A percentile compares a stretch with the other conserved stretches of the same genome.
Conservation (phyloP, 129 eudicot genomes). For the Flaveria linearis region DNA sequence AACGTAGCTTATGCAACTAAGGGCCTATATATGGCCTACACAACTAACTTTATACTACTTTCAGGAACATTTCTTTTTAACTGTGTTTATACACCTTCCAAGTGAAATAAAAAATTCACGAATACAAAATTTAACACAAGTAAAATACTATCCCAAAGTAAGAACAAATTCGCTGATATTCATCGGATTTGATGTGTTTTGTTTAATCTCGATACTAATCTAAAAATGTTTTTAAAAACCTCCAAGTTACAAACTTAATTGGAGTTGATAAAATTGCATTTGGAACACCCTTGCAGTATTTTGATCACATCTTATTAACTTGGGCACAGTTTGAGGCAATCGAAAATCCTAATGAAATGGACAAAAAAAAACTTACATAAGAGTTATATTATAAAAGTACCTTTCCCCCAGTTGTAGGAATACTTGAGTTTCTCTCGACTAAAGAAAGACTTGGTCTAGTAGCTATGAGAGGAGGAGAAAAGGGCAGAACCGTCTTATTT, state of each 20-base stretch:
- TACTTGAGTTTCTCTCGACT: conserved; percentile 45
- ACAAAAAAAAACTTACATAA: background rate
- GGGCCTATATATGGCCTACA: background rate
- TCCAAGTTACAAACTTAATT: background rate
- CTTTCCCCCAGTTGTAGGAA: conserved; percentile 56
- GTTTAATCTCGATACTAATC: background rate
- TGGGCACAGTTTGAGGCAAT: background rate
- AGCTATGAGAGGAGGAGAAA: conserved; percentile 59
- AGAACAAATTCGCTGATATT: background rate
- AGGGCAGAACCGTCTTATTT: conserved; percentile 49
- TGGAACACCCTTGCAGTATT: background rate
- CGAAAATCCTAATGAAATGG: background rate
- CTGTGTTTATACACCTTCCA: background rate
- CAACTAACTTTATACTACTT: conserved; percentile 1
- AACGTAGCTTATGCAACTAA: background rate
- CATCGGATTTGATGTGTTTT: background rate
- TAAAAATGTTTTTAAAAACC: background rate
- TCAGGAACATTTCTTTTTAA: background rate
- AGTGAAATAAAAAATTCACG: background rate
- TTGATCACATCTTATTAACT: background rate
- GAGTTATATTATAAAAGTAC: conserved; percentile 34
- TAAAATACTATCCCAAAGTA: conserved; percentile 8
- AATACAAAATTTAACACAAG: background rate
- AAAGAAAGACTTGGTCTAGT: conserved; percentile 45
- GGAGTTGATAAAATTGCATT: background rate